These are phyloP conservation scores for Boletellus emodensis DNA, from an alignment of 768 basidiomycete species.

Conservation along the genomic window DNA sequence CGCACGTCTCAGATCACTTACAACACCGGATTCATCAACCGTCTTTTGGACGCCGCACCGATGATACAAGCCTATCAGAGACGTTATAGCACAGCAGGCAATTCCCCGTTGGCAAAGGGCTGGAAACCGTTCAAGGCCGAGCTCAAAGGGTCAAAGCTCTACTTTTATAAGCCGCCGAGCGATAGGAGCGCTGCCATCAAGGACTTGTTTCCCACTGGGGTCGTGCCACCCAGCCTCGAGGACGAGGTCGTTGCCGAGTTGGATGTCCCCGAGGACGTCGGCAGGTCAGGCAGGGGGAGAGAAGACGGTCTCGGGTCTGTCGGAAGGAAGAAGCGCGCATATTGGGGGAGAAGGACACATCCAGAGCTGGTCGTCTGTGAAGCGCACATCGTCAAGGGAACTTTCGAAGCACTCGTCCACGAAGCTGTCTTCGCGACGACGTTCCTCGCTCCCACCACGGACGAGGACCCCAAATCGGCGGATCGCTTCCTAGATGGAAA, in stretches of 20 bases:
- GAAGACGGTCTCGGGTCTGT: conserved; percentile 26
- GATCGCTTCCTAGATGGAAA: conserved; percentile 18
- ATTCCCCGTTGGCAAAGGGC: conserved; percentile 50
- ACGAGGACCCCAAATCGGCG: conserved; percentile 14
- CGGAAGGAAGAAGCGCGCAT: conserved; percentile 59
- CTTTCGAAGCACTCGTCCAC: conserved; percentile 75
- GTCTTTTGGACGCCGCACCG: conserved; percentile 51
- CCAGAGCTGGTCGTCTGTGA: conserved; percentile 54
- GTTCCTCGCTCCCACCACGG: conserved; percentile 35
- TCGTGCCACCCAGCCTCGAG: conserved; percentile 53
- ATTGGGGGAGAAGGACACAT: conserved; percentile 75
- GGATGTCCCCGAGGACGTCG: conserved; percentile 27
- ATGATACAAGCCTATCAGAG: conserved; percentile 29
- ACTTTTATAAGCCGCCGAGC: conserved; percentile 80
- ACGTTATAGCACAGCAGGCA: conserved; percentile 30
- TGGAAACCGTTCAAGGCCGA: conserved; percentile 89
- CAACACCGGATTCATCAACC: conserved; percentile 73
- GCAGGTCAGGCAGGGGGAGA: conserved; percentile 31
- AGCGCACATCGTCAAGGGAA: conserved; percentile 55
- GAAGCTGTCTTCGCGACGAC: conserved; percentile 78
- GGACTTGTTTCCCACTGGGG: conserved; percentile 66
- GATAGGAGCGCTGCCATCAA: conserved; percentile 63
- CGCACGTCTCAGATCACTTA: conserved; percentile 78
- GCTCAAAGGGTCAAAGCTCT: conserved; percentile 78
- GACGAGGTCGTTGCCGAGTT: conserved; percentile 35